Percentiles rank a stretch among this genome's conserved stretches.
These are phyloP conservation scores for Didymella arachidicola DNA, from an alignment of 2,329 filamentous ascomycete species.

Conservation along the genomic window DNA sequence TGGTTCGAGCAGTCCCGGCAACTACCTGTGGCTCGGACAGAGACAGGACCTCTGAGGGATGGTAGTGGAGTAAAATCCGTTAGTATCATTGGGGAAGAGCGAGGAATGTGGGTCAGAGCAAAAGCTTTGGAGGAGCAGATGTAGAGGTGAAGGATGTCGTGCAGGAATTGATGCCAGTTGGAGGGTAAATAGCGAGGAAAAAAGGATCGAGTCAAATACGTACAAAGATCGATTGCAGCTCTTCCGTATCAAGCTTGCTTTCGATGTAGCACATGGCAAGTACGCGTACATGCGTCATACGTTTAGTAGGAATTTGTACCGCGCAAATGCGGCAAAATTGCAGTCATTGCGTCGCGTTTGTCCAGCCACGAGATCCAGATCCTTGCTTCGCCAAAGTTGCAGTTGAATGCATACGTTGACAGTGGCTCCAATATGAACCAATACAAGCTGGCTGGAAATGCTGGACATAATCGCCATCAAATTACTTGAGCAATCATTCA, in stretches of 20 bases:
- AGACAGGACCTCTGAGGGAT: too few species aligned
- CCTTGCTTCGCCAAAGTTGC: constrained; percentile 6
- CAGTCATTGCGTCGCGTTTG: constrained; percentile 2
- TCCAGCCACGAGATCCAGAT: neutral
- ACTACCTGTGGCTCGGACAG: too few species aligned
- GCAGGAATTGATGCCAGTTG: neutral
- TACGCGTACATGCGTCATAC: neutral
- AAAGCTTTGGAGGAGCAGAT: neutral
- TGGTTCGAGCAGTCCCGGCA: neutral
- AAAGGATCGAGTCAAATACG: neutral
- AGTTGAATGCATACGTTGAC: constrained; percentile 9
- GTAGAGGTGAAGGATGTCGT: neutral
- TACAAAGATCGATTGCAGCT: neutral
- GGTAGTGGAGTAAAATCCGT: neutral
- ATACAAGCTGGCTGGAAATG: constrained; percentile 3
- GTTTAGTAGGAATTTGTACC: neutral
- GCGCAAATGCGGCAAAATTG: constrained; percentile 4
- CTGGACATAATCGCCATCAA: neutral
- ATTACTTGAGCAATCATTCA: neutral
- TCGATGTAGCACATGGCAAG: neutral
- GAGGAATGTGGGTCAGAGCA: neutral
- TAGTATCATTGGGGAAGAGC: neutral
- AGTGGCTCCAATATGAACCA: neutral
- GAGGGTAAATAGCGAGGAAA: neutral
- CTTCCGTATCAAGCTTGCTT: neutral